A percentile compares a stretch with the other conserved stretches of the same genome.
phyloP scores from a whole-genome alignment of 768 basidiomycete species.

The Leccinum rimulosum region DNA sequence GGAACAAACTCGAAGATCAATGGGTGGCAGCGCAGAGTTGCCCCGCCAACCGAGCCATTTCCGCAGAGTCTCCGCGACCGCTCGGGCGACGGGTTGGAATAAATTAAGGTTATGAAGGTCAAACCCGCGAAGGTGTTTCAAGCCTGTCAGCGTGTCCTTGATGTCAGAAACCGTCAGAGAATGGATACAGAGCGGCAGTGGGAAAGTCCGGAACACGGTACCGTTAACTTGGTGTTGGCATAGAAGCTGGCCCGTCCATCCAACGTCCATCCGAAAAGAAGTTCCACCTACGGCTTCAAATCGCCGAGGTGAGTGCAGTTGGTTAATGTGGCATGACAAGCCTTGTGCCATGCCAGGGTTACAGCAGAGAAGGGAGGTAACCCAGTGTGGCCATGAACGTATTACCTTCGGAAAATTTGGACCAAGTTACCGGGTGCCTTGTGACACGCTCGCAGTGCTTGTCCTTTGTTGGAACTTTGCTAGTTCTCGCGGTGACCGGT shows the following conservation, averaged over 20 bases:
- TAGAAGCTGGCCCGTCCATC: not conserved
- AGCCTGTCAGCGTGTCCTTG: not conserved
- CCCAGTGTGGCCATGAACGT: not conserved
- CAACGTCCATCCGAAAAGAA: not conserved
- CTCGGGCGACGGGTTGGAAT: not conserved
- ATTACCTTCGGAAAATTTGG: not conserved
- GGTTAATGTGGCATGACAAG: not conserved
- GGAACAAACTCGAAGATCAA: not conserved
- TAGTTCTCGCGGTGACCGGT: not conserved
- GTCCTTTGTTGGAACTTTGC: not conserved
- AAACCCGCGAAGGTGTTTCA: constrained; percentile 6
- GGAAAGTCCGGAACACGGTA: not conserved
- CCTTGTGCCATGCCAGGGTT: constrained; percentile 2
- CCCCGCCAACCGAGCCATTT: not conserved
- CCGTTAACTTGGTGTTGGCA: not conserved
- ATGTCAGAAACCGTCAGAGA: not conserved
- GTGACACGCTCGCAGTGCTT: not conserved
- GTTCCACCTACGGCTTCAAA: not conserved
- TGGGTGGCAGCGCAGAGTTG: not conserved
- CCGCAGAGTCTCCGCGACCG: not conserved
- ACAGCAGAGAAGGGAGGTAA: not conserved
- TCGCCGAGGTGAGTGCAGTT: not conserved
- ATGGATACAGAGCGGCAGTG: not conserved
- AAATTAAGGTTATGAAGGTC: not conserved
- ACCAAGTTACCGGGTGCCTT: not conserved